Percentiles rank a stretch among this genome's conserved stretches.
phyloP scores from a whole-genome alignment of 768 basidiomycete genomes.

The Suillus cothurnatus region DNA sequence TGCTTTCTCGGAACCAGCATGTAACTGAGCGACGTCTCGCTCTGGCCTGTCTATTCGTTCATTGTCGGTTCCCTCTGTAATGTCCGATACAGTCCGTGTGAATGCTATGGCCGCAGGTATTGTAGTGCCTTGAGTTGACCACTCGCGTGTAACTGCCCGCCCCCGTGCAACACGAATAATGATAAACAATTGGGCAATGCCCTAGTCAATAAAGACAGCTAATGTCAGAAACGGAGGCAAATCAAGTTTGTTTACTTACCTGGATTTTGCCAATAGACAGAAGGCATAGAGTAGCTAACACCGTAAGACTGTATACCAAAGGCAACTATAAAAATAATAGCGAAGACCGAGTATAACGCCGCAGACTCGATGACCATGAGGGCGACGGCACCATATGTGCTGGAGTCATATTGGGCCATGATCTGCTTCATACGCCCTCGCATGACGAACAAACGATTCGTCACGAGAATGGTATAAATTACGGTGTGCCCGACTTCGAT shows the following conservation, averaged over 20 bases:
- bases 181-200: conserved; percentile 37
- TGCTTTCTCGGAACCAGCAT: not conserved
- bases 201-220: conserved; percentile 19
- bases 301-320: conserved; percentile 26
- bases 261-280: not conserved
- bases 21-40: not conserved
- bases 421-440: conserved; percentile 18
- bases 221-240: not conserved
- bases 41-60: not conserved
- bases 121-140: not conserved
- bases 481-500: conserved; percentile 34
- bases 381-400: conserved; percentile 27
- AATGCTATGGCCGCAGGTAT: not conserved
- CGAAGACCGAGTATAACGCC: conserved; percentile 26
- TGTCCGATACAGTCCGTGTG: not conserved
- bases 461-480: conserved; percentile 33
- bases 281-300: not conserved
- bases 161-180: conserved; percentile 38
- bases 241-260: not conserved
- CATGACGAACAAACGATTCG: conserved; percentile 25
- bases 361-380: conserved; percentile 43
- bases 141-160: conserved; percentile 18
- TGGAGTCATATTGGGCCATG: conserved; percentile 19
- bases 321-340: conserved; percentile 34
- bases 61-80: not conserved